Base-by-base conservation (phyloP, 1,139 yeast species). In the Meyerozyma elateridarum region DNA sequence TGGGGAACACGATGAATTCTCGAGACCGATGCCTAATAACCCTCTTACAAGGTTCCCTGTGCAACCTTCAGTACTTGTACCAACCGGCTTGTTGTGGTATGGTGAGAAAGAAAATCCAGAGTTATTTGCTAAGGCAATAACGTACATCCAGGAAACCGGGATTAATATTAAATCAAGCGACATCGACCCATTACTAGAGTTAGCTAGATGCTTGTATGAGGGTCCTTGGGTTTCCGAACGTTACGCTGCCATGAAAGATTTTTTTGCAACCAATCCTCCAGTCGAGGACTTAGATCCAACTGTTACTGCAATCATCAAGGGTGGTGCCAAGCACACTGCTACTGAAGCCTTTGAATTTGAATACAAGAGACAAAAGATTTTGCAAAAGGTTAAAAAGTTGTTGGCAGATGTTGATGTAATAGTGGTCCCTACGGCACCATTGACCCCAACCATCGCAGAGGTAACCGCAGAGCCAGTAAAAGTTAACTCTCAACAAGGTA, bases 201-300 rank as follows among this genome's bases (percentile, higher is more conserved):
- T 91, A 39, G 98, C 97, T n/a, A 75, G 75, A 44, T 82, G 91
- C 51, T 71, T 91, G 28, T 91, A 91, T 56, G 96, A 89, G 49
- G 98, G 98, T 36, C 85, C 97, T n/a, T 91, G 98, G 98, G 97
- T 91, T 8, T 85, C 94, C 17, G 98, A 91, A 63, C 76, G 98
- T 45, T 88, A 79, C 60, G 76, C 87, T 40, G 96, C 96, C 13
- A 74, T 79, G 25, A 74, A 76, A 45, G 85, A 81, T 25, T 85
- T 88, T 50, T 68, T 85, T 36, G 72, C 68, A n/a, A 64, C 85
- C 13, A 73, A 78, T 45, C 89, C 91, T n/a, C 85, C 91, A 20
- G 72, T 63, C 29, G 66, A 71, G 25, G 64, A 77, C 35, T 65
- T 89, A 49, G 96, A 91, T 56, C 93, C 95, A 29, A 83, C 87